Percentiles rank a stretch among this genome's conserved stretches.
Evolutionary conservation across 306 rosid genomes (phyloP).

Genomic region (Pueraria montana): DNA sequence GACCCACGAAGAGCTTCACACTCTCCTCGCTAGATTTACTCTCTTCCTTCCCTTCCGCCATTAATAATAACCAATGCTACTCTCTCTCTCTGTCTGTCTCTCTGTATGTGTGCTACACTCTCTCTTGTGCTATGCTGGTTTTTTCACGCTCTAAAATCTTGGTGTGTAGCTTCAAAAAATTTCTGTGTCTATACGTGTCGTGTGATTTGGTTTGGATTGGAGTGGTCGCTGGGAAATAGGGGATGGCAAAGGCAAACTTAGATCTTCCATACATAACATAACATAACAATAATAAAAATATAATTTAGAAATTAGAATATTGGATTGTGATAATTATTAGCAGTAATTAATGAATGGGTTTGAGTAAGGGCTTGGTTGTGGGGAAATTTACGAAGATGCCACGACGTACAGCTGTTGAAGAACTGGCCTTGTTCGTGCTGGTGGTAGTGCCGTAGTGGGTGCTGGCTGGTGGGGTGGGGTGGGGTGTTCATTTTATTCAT

Average conservation of each 20-base stretch:
- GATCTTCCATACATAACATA: slow-evolving; percentile 2
- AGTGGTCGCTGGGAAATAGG: slow-evolving; percentile 14
- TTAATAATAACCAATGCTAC: slow-evolving; percentile 41
- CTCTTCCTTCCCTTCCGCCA: slow-evolving; percentile 96
- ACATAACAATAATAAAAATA: background rate
- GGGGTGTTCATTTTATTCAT: background rate
- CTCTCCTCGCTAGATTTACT: slow-evolving; percentile 75
- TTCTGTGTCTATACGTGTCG: background rate
- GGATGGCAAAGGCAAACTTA: slow-evolving; percentile 1
- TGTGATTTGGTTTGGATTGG: slow-evolving; percentile 33
- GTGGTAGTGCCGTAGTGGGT: background rate
- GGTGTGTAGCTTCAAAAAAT: background rate
- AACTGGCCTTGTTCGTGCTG: background rate
- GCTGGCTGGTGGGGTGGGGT: background rate
- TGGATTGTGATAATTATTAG: background rate
- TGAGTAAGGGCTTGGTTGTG: background rate
- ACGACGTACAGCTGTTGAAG: slow-evolving; percentile 18
- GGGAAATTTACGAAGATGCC: slow-evolving; percentile 3
- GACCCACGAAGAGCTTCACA: slow-evolving; percentile 98
- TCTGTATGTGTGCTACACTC: slow-evolving; percentile 9
- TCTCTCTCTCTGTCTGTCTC: background rate
- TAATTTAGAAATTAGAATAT: background rate
- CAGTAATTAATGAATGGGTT: background rate
- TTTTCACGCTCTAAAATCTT: background rate
- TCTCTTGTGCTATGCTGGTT: background rate